phyloP scores from a whole-genome alignment of 345 rosid genomes.

The Chamaenerion angustifolium region DNA sequence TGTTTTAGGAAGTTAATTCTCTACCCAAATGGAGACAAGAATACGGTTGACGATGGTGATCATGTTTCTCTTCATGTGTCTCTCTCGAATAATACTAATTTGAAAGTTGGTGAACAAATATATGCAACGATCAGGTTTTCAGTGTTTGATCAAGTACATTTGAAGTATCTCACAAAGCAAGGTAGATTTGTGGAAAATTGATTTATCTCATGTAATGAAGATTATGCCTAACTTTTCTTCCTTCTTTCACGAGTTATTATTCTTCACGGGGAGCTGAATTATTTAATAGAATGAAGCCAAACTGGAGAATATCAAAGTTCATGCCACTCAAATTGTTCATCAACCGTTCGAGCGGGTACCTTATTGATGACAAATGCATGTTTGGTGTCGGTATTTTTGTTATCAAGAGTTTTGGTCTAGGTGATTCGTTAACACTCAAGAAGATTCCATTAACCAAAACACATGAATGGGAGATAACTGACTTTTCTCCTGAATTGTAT shows the following conservation, averaged over 20 bases:
- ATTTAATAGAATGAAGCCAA: neutral
- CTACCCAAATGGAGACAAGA: no score
- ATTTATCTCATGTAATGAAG: neutral
- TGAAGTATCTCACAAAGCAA: neutral
- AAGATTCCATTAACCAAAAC: constrained; percentile 26
- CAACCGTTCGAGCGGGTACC: constrained; percentile 19
- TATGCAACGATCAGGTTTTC: no score
- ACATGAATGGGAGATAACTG: constrained; percentile 53
- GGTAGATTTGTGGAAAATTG: no score
- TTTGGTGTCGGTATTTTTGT: no score
- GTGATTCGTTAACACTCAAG: constrained; percentile 44
- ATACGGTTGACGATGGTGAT: no score
- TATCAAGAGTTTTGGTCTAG: no score
- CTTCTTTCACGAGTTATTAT: neutral
- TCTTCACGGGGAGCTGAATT: neutral
- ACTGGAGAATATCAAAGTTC: neutral
- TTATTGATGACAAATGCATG: no score
- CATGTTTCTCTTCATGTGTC: no score
- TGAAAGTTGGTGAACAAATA: no score
- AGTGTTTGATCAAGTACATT: no score
- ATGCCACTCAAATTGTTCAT: neutral
- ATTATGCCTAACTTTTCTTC: no score
- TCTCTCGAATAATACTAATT: no score
- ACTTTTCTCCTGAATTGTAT: neutral
- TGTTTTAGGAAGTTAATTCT: constrained; percentile 1